Base-by-base conservation (phyloP, 352 stramenopile genomes). In the Phytophthora pseudosyringae region DNA sequence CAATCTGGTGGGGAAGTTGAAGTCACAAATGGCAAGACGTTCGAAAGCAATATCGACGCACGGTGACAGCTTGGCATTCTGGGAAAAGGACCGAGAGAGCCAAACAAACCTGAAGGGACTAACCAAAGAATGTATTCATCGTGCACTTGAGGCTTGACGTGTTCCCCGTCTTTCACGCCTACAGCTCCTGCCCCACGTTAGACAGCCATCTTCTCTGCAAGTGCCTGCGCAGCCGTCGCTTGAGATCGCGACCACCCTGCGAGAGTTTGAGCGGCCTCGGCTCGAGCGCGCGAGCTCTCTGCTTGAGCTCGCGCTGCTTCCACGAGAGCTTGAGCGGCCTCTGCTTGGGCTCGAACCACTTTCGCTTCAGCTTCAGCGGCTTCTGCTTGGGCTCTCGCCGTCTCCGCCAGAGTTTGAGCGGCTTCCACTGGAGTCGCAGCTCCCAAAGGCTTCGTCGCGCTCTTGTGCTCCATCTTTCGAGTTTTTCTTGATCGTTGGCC, bases 331-430 rank as follows among this genome's bases (percentile, higher is more conserved):
- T 51, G 31, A 41, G 58, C 58, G 13, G 64, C 64, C n/a, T 72
- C 64, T 9, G 64, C 64, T 64, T 72, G 64, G 4, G 64, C 64
- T 45, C 44, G 50, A 59, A 71, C 57, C 38, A 48, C 64, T 52
- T 44, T 31, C 8, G 64, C 58, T 68, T 72, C 53, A 16, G 58
- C 58, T 55, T 48, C 51, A 54, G 64, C 64, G 43, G 51, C 64
- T 10, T 72, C 57, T 9, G 64, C 64, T 58, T 68, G 57, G n/a
- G 57, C 64, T 36, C 55, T 68, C 3, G 64, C 45, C 6, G 64
- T 72, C 13, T 45, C 32, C 3, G 64, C 64, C 28, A 72, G 25
- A 32, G 50, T 59, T 46, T 32, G 44, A 39, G 64, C 58, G 40
- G 51, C 57, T 26, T 72, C 35, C 13, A 38, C 31, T 41, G 55